Evolutionary conservation across 805 yeast species (phyloP).

Genomic region (Lachancea waltii): DNA sequence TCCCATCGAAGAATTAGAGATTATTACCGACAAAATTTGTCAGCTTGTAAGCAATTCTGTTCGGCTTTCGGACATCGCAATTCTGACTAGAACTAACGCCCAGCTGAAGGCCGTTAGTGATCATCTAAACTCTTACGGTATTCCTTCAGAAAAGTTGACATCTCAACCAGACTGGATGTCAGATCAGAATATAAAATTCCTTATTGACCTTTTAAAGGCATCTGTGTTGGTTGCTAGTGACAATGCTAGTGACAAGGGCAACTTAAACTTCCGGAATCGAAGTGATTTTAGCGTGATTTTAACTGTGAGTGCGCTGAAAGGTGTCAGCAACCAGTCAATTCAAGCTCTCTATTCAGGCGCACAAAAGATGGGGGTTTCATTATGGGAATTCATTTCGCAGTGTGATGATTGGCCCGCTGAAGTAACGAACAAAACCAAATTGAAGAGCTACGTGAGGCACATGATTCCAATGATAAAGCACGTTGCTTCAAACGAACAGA

Average conservation of each 20-base stretch:
- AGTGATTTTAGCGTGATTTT: slow-evolving; percentile 27
- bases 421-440: slow-evolving; percentile 18
- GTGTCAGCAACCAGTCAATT: slow-evolving; percentile 21
- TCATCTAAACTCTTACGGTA: slow-evolving; percentile 36
- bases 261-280: slow-evolving; percentile 12
- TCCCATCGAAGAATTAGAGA: slow-evolving; percentile 19
- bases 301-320: slow-evolving; percentile 21
- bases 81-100: slow-evolving; percentile 47
- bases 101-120: slow-evolving; percentile 39
- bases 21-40: slow-evolving; percentile 19
- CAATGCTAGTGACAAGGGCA: no score
- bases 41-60: slow-evolving; percentile 22
- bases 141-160: slow-evolving; percentile 39
- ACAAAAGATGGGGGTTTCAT: slow-evolving; percentile 11
- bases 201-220: slow-evolving; percentile 46
- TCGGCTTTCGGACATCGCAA: slow-evolving; percentile 39
- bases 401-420: slow-evolving; percentile 14
- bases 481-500: not conserved
- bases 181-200: slow-evolving; percentile 31
- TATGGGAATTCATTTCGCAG: slow-evolving; percentile 23
- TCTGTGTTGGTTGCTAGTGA: slow-evolving; percentile 13
- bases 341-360: slow-evolving; percentile 19
- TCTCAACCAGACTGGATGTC: slow-evolving; percentile 47
- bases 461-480: slow-evolving; percentile 17
- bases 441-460: slow-evolving; percentile 25